These are phyloP conservation scores for Boletus sp. DNA, from an alignment of 768 basidiomycete genomes.

Conservation along the genomic window DNA sequence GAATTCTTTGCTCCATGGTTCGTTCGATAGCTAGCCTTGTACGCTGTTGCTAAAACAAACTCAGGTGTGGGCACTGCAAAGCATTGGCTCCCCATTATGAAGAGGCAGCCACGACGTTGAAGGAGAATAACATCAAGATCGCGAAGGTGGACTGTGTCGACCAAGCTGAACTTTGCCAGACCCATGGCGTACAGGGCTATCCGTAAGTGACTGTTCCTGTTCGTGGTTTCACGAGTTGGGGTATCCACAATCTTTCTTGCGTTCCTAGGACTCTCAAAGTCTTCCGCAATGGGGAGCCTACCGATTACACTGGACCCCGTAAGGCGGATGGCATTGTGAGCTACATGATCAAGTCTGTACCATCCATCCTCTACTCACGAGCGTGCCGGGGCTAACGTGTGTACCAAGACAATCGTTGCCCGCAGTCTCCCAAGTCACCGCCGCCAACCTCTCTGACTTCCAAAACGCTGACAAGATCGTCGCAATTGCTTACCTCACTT, in stretches of 20 bases:
- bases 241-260: not conserved
- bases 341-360: slow-evolving; percentile 90
- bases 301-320: slow-evolving; percentile 84
- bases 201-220: slow-evolving; percentile 55
- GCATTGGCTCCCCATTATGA: slow-evolving; percentile 92
- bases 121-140: slow-evolving; percentile 84
- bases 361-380: not conserved
- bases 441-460: slow-evolving; percentile 79
- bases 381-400: slow-evolving; percentile 5
- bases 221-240: not conserved
- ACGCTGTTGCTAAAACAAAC: not conserved
- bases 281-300: slow-evolving; percentile 77
- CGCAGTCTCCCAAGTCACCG: slow-evolving; percentile 81
- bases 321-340: slow-evolving; percentile 94
- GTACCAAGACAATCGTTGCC: slow-evolving; percentile 80
- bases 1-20: slow-evolving; percentile 95
- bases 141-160: slow-evolving; percentile 98
- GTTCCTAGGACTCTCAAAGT: slow-evolving; percentile 73
- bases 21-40: not conserved
- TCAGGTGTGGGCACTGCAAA: slow-evolving; percentile 96
- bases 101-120: slow-evolving; percentile 89
- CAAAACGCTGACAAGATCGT: slow-evolving; percentile 87
- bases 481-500: slow-evolving; percentile 76
- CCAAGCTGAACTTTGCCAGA: slow-evolving; percentile 85
- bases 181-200: slow-evolving; percentile 88